Conservation (phyloP, 2,329 filamentous ascomycete species). For the Teratosphaeria gauchensis region DNA sequence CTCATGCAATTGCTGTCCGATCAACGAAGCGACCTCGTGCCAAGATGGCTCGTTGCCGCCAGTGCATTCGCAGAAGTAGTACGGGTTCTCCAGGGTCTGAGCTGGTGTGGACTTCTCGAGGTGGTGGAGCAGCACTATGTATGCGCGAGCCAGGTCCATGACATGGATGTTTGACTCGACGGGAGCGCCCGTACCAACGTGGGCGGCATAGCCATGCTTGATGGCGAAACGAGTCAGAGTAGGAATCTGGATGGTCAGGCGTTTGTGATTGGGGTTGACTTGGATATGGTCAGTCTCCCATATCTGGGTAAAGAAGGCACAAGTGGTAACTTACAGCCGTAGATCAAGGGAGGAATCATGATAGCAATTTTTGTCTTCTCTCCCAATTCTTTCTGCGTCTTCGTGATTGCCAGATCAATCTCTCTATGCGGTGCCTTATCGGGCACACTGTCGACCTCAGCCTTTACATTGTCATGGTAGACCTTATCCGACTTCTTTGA, state of each 20-base stretch:
- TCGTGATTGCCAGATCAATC: conserved; percentile 38
- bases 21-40: conserved; percentile 29
- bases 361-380: conserved; percentile 37
- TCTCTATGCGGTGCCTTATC: conserved; percentile 35
- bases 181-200: conserved; percentile 35
- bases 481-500: conserved; percentile 29
- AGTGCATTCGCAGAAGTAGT: conserved; percentile 40
- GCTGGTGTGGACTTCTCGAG: conserved; percentile 28
- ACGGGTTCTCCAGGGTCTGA: conserved; percentile 34
- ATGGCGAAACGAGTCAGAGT: conserved; percentile 39
- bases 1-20: conserved; percentile 30
- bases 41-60: conserved; percentile 35
- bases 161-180: conserved; percentile 40
- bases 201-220: conserved; percentile 38
- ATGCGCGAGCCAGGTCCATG: conserved; percentile 37
- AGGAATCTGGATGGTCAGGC: conserved; percentile 40
- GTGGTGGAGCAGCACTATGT: conserved; percentile 37
- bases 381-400: conserved; percentile 27
- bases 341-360: conserved; percentile 40
- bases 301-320: too few species aligned
- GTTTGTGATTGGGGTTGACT: conserved; percentile 27
- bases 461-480: conserved; percentile 34
- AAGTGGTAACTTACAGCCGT: conserved; percentile 26
- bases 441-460: conserved; percentile 33
- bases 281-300: not conserved